Evolutionary conservation across 2,329 filamentous ascomycete genomes (phyloP), one percentile per base, ranked within the genome.

Genomic region (Podosphaera fusca): DNA sequence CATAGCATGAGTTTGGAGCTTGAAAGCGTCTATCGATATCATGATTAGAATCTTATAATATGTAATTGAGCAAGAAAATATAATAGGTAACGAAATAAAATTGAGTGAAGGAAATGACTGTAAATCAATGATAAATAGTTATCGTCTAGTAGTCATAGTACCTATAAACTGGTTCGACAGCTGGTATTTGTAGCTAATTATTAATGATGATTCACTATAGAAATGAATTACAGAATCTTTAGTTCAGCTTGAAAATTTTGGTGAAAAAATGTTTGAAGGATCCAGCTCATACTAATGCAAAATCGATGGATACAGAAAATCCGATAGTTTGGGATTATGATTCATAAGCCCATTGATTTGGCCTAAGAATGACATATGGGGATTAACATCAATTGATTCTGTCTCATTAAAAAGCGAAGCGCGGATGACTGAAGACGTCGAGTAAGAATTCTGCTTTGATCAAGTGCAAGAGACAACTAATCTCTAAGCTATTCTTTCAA

Each of bases 1-100:
- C 81, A 94, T 89, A 55, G 80, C 73, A 63, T 92, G 85, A 55
- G 88, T 82, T 67, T 94, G 87, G 56, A 92, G 80, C 67, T 88
- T 89, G 73, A 96, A 87, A 2, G 80, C 71, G 63, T 75, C 76
- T 79, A 55, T 29, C 1, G 12, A 57, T 29, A 3, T 42, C 8
- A 1, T 2, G 21, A 30, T 46, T 7, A 46, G 33, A n/a, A 38
- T 12, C 30, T 50, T 12, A 40, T 14, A 50, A 34, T 53, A 7
- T 4, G 33, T 21, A 55, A 21, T 4, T 42, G 10, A 47, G 10
- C 21, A 2, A 45, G 4, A 45, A 4, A 2, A 9, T n/a, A 21
- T 36, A 55, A 40, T 12, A 31, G 10, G 59, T 42, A 55, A 42
- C 30, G 49, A 55, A 53, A 34, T 47, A 51, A 56, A 49, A 42